Evolutionary conservation across 2,329 filamentous ascomycete species (phyloP).

Genomic region (Fusarium pseudonygamai): DNA sequence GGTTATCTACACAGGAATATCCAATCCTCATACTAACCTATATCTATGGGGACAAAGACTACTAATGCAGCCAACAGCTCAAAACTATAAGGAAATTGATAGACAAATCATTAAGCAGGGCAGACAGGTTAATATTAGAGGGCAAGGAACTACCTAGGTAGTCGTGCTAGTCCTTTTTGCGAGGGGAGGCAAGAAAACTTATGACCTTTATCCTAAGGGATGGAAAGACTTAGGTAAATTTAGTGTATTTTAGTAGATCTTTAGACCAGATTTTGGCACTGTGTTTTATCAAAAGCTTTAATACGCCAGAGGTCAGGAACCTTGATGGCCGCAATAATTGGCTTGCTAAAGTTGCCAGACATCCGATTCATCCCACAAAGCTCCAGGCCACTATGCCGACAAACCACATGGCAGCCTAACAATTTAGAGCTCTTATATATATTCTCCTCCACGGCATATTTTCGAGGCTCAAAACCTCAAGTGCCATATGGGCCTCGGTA

Average conservation of each 20-base stretch:
- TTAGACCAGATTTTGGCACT: background rate
- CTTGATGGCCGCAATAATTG: conserved; percentile 2
- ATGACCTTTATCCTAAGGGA: background rate
- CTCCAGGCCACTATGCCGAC: background rate
- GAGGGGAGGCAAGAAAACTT: background rate
- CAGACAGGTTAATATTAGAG: background rate
- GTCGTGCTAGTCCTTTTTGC: background rate
- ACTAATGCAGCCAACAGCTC: background rate
- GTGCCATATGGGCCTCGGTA: background rate
- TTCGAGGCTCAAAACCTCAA: background rate
- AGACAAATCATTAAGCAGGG: background rate
- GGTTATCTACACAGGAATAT: background rate
- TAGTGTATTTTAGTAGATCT: background rate
- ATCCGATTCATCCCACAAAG: too few relatives aligned
- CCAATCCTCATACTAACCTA: background rate
- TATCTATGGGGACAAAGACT: background rate
- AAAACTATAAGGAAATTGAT: background rate
- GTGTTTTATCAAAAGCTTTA: background rate
- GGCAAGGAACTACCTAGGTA: background rate
- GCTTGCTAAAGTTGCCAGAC: background rate
- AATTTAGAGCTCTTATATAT: background rate
- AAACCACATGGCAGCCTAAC: background rate
- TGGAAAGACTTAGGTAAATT: background rate
- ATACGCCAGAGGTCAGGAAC: background rate
- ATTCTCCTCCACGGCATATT: background rate